Base-by-base conservation (phyloP, 164 flowering plant species). In the Vitis labrusca region DNA sequence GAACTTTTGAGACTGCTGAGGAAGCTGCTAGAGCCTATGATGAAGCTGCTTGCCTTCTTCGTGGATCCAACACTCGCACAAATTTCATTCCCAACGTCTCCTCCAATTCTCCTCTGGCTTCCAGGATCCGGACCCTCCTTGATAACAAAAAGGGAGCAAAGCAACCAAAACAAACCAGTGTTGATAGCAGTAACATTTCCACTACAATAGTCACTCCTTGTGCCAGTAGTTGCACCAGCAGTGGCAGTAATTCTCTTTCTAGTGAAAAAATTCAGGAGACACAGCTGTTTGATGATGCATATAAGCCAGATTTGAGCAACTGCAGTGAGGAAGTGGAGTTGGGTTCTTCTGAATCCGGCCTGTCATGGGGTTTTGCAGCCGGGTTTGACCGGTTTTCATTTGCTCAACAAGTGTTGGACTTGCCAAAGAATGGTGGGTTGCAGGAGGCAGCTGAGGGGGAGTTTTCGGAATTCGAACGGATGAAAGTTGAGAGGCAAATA, bases 1-100 rank as follows among this genome's bases (percentile, higher is more conserved):
- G 97, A 44, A 91, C 97, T 9, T 91, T 83, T 52, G 92, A 91
- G 78, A 91, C 92, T 0, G 93, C 96, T 0, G 96, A 87, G 74
- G 96, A 86, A 71, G 97, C 97, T 44, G 97, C 93, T 8, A 73
- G 86, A 52, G 97, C 97, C 13, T 91, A 91, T 59, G 97, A 91
- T 63, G 90, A 91, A 71, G 97, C 97, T n/a, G 97, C 97, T 15
- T 88, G 92, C 66, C 94, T 88, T 50, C 94, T 91, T 23, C 90
- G 97, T 7, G 97, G 97, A 27, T 78, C 92, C 9, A 89, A 89
- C 16, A 88, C 97, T 47, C 84, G 94, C 9, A 91, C 97, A 54
- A 91, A 91, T 72, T 91, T 91, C 80, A 79, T 79, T 58, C 78
- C 88, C 48, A 84, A 82, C 2, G 88, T 85, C n/a, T 86, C 90